A percentile compares a stretch with the other conserved stretches of the same genome.
phyloP scores from a whole-genome alignment of 2,329 filamentous ascomycete species.

The Escovopsis weberi region DNA sequence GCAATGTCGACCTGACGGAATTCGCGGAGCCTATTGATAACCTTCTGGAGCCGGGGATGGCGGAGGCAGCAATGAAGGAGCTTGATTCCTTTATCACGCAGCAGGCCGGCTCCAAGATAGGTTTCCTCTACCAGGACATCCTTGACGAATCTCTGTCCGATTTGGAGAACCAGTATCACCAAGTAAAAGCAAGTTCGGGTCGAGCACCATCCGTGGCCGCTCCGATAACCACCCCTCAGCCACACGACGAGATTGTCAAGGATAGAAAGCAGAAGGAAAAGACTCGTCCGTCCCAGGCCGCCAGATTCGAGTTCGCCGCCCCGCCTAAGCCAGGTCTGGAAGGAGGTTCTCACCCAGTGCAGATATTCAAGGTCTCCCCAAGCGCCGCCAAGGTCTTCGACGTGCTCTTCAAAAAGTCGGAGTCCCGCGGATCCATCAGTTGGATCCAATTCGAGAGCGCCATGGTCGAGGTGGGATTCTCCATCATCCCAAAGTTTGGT shows the following conservation, averaged over 20 bases:
- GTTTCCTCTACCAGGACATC: conserved; percentile 28
- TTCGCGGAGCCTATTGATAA: conserved; percentile 28
- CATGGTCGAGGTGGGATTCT: conserved; percentile 28
- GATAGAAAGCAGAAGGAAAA: conserved; percentile 28
- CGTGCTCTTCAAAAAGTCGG: conserved; percentile 17
- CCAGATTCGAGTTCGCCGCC: conserved; percentile 17
- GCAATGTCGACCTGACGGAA: conserved; percentile 22
- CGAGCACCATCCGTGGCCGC: conserved; percentile 6
- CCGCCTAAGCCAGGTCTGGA: neutral
- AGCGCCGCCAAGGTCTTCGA: conserved; percentile 24
- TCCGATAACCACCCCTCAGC: conserved; percentile 6
- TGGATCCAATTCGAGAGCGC: conserved; percentile 26
- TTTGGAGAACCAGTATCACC: conserved; percentile 16
- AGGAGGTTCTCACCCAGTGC: neutral
- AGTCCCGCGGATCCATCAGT: conserved; percentile 16
- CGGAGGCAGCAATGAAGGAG: conserved; percentile 18
- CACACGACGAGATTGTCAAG: conserved; percentile 14
- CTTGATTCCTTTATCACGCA: conserved; percentile 24
- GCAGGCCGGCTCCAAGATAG: conserved; percentile 25
- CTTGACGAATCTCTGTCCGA: conserved; percentile 22
- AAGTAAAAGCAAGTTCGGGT: conserved; percentile 11
- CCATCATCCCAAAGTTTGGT: conserved; percentile 23
- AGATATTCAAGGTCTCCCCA: conserved; percentile 22
- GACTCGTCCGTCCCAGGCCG: conserved; percentile 24
- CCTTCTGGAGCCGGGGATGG: conserved; percentile 25